These are phyloP conservation scores for Apiotrichum siamense DNA, from an alignment of 1,284 basidiomycete species.

Conservation along the genomic window DNA sequence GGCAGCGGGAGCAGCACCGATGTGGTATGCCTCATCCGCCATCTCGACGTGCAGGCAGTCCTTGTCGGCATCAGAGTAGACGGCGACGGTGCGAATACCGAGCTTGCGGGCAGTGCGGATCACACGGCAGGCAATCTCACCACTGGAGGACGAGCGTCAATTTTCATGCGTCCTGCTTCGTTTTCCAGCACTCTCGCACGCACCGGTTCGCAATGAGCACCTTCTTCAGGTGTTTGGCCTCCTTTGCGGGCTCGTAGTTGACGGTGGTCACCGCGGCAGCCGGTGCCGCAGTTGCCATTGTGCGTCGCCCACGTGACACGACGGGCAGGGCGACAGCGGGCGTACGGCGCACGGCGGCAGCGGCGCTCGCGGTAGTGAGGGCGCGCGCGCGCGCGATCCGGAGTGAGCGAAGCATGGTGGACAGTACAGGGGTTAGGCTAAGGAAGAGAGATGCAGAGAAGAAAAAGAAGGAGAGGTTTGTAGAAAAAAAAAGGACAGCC, in stretches of 20 bases:
- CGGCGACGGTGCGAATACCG: conserved; percentile 84
- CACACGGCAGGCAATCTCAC: conserved; percentile 91
- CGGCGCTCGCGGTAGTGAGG: background rate
- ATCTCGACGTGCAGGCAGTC: conserved; percentile 68
- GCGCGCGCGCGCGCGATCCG: conserved; percentile 8
- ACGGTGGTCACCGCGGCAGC: conserved; percentile 1
- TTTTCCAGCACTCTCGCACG: too few species aligned
- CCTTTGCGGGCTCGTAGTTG: conserved; percentile 8
- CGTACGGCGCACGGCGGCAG: background rate
- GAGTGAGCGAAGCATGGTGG: conserved; percentile 5
- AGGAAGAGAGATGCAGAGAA: background rate
- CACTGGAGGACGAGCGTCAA: conserved; percentile 40
- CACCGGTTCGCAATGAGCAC: conserved; percentile 79
- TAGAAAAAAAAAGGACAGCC: too few species aligned
- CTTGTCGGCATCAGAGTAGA: conserved; percentile 81
- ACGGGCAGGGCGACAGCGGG: background rate
- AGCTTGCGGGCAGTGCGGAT: conserved; percentile 81
- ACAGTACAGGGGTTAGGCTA: too few species aligned
- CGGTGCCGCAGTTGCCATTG: conserved; percentile 4
- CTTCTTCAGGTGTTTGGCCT: conserved; percentile 51
- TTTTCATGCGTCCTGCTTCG: background rate
- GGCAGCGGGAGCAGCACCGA: conserved; percentile 78
- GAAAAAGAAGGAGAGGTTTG: too few species aligned
- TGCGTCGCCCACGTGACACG: background rate
- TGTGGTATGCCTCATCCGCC: conserved; percentile 93